Percentiles rank a stretch among this genome's conserved stretches.
These are phyloP conservation scores for Hanseniaspora singularis DNA, from an alignment of 805 yeast genomes.

Conservation along the genomic window DNA sequence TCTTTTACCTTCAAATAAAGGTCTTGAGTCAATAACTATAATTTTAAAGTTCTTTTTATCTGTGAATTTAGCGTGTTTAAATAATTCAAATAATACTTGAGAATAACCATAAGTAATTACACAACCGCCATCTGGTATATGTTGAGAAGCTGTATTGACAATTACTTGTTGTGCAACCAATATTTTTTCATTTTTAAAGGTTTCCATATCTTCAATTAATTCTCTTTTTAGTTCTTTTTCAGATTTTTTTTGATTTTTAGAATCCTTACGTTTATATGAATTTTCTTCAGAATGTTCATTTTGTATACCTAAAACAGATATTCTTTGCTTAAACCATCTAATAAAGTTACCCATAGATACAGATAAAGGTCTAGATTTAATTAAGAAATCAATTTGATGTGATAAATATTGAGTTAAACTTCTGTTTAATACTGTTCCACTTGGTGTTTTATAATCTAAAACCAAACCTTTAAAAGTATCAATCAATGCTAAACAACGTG, in stretches of 20 bases:
- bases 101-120: conserved; percentile 83
- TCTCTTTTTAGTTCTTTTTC: conserved; percentile 49
- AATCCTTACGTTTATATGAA: conserved; percentile 32
- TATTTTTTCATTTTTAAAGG: conserved; percentile 72
- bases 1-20: conserved; percentile 82
- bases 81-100: conserved; percentile 63
- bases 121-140: conserved; percentile 63
- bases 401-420: conserved; percentile 78
- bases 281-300: background rate
- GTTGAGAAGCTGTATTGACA: conserved; percentile 64
- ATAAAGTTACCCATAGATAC: conserved; percentile 97
- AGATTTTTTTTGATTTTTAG: conserved; percentile 18
- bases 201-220: conserved; percentile 58
- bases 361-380: conserved; percentile 79
- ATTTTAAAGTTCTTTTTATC: conserved; percentile 63
- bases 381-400: conserved; percentile 84
- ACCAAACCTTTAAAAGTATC: conserved; percentile 73
- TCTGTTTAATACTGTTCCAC: conserved; percentile 72
- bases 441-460: conserved; percentile 70
- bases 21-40: conserved; percentile 83
- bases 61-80: conserved; percentile 52
- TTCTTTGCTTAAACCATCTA: conserved; percentile 92
- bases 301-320: conserved; percentile 68
- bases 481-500: conserved; percentile 75
- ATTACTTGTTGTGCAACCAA: conserved; percentile 74